These are phyloP conservation scores for Penicillium sp. DNA, from an alignment of 2,329 filamentous ascomycete genomes.

Conservation along the genomic window DNA sequence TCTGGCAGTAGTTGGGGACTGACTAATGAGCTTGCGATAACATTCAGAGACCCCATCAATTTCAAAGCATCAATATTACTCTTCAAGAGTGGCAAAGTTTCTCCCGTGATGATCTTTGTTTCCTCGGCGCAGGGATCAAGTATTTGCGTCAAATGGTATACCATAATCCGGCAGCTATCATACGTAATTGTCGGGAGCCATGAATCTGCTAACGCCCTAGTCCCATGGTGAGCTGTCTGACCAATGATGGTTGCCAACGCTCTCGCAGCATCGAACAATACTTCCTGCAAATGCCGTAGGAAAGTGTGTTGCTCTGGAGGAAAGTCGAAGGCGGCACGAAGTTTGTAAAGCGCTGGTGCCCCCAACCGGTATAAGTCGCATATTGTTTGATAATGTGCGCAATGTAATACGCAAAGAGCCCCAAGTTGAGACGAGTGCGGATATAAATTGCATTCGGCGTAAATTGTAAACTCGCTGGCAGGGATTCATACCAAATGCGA, in stretches of 20 bases:
- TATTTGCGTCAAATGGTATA: conserved; percentile 50
- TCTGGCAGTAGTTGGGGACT: neutral
- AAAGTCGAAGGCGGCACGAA: conserved; percentile 23
- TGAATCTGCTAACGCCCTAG: conserved; percentile 45
- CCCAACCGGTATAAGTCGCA: conserved; percentile 23
- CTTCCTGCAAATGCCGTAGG: conserved; percentile 18
- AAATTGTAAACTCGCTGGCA: conserved; percentile 22
- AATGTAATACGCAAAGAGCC: conserved; percentile 21
- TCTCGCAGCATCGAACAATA: conserved; percentile 27
- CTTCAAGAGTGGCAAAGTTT: conserved; percentile 17
- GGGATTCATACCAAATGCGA: conserved; percentile 20
- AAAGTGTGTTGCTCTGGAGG: conserved; percentile 22
- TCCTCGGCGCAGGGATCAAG: conserved; percentile 27
- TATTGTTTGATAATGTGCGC: conserved; percentile 22
- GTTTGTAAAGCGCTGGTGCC: conserved; percentile 23
- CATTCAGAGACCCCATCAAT: conserved; percentile 21
- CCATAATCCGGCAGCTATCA: conserved; percentile 50
- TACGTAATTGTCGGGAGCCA: conserved; percentile 50
- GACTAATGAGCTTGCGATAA: conserved; percentile 23
- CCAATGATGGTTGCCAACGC: conserved; percentile 25
- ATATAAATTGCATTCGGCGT: conserved; percentile 21
- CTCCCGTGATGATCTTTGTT: conserved; percentile 25
- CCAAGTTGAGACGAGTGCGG: conserved; percentile 21
- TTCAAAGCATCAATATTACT: conserved; percentile 23
- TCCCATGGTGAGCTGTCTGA: conserved; percentile 45